A percentile compares a stretch with the other conserved stretches of the same genome.
Conservation (phyloP, 805 yeast genomes). For the Starmerella ratchasimensis region DNA sequence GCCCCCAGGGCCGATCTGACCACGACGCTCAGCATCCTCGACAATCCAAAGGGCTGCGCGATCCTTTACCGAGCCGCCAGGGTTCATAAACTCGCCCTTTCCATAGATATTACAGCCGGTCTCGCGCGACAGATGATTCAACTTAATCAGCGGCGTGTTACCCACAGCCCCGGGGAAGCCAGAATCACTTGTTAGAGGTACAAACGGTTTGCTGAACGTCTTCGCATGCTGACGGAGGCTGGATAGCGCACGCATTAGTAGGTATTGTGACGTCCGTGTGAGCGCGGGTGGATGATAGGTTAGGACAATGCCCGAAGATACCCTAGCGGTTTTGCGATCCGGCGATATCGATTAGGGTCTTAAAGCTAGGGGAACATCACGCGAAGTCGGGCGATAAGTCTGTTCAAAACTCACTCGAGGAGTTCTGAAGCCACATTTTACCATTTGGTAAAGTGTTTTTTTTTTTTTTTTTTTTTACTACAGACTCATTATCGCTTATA, state of each 20-base stretch:
- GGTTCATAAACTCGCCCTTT: conserved; percentile 85
- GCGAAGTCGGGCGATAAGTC: no score
- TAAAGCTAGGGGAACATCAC: no score
- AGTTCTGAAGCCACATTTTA: no score
- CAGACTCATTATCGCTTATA: no score
- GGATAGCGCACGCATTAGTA: no score
- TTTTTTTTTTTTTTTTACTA: no score
- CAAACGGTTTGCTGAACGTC: conserved; percentile 31
- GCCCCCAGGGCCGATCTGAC: conserved; percentile 55
- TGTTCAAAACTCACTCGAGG: neutral
- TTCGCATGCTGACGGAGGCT: neutral
- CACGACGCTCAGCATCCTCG: conserved; percentile 58
- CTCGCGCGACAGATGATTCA: conserved; percentile 42
- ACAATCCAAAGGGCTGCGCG: conserved; percentile 72
- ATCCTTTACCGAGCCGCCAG: conserved; percentile 87
- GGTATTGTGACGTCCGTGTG: neutral
- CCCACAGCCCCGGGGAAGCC: conserved; percentile 82
- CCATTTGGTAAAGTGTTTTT: no score
- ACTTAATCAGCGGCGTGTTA: conserved; percentile 71
- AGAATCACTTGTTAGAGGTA: conserved; percentile 49
- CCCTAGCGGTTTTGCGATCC: no score
- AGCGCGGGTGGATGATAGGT: neutral
- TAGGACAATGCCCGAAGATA: neutral
- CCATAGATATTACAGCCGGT: conserved; percentile 67
- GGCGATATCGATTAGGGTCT: no score